phyloP scores from a whole-genome alignment of 495 filamentous ascomycete genomes.

The Aspergillus ostianus region DNA sequence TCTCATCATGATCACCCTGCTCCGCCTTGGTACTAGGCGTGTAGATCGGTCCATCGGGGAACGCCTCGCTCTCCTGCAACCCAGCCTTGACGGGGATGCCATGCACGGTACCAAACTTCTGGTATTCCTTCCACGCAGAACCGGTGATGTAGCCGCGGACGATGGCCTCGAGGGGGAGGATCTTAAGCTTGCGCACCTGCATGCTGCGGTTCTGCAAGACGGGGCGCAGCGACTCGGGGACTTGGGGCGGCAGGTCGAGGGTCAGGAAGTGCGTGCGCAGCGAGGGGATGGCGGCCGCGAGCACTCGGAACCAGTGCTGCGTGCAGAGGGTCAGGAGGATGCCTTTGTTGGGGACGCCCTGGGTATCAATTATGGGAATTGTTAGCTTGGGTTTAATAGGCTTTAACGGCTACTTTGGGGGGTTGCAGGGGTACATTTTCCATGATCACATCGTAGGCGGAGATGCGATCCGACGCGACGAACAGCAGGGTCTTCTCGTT shows the following conservation, averaged over 20 bases:
- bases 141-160: slow-evolving; percentile 95
- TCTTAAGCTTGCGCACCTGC: slow-evolving; percentile 73
- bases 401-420: not conserved
- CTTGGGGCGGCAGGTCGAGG: slow-evolving; percentile 58
- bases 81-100: slow-evolving; percentile 67
- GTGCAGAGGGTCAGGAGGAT: slow-evolving; percentile 80
- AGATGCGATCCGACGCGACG: slow-evolving; percentile 88
- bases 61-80: slow-evolving; percentile 66
- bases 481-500: slow-evolving; percentile 79
- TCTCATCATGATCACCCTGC: slow-evolving; percentile 80
- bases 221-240: slow-evolving; percentile 46
- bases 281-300: slow-evolving; percentile 60
- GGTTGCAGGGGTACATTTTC: slow-evolving; percentile 63
- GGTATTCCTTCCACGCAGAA: slow-evolving; percentile 83
- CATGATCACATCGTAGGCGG: slow-evolving; percentile 92
- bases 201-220: slow-evolving; percentile 70
- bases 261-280: slow-evolving; percentile 77
- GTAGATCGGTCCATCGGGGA: slow-evolving; percentile 73
- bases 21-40: slow-evolving; percentile 92
- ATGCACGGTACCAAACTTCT: slow-evolving; percentile 74
- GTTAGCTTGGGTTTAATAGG: not conserved
- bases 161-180: slow-evolving; percentile 88
- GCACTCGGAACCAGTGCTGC: slow-evolving; percentile 79
- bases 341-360: slow-evolving; percentile 85
- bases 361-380: slow-evolving; percentile 3